Conservation (phyloP, 768 basidiomycete genomes). For the Boletus pseudo-olivaceus region DNA sequence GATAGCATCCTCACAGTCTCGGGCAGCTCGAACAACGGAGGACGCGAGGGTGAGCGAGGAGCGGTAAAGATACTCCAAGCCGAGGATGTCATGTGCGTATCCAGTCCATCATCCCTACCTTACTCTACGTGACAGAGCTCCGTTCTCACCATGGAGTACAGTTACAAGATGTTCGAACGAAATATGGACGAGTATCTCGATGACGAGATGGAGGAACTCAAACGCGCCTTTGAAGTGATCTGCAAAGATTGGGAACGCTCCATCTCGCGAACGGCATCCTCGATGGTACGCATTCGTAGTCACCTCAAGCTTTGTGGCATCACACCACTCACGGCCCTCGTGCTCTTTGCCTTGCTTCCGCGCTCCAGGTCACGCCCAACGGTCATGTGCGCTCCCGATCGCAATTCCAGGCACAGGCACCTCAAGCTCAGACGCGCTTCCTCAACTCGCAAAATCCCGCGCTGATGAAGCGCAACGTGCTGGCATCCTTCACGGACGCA, state of each 20-base stretch:
- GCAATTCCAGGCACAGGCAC: not conserved
- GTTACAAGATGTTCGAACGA: constrained; percentile 91
- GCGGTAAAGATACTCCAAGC: constrained; percentile 49
- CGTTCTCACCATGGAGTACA: constrained; percentile 29
- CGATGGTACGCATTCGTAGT: constrained; percentile 34
- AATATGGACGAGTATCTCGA: constrained; percentile 98
- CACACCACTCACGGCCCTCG: not conserved
- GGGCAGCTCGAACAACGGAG: constrained; percentile 3
- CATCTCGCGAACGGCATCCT: constrained; percentile 12
- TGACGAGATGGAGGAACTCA: constrained; percentile 84
- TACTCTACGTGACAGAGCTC: not conserved
- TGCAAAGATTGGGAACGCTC: constrained; percentile 80
- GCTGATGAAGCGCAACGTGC: constrained; percentile 85
- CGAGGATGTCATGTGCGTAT: constrained; percentile 80
- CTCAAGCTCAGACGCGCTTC: constrained; percentile 51
- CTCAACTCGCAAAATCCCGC: constrained; percentile 85
- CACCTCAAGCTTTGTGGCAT: no score
- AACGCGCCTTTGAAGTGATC: constrained; percentile 66
- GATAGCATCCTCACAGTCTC: constrained; percentile 67
- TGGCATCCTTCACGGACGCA: constrained; percentile 87
- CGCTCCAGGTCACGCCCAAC: constrained; percentile 10
- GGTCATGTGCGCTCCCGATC: not conserved
- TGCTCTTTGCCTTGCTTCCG: not conserved
- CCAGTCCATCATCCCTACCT: not conserved
- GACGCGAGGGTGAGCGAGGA: not conserved